Base-by-base conservation (phyloP, 73 alveolate genomes). In the Tetrahymena borealis region DNA sequence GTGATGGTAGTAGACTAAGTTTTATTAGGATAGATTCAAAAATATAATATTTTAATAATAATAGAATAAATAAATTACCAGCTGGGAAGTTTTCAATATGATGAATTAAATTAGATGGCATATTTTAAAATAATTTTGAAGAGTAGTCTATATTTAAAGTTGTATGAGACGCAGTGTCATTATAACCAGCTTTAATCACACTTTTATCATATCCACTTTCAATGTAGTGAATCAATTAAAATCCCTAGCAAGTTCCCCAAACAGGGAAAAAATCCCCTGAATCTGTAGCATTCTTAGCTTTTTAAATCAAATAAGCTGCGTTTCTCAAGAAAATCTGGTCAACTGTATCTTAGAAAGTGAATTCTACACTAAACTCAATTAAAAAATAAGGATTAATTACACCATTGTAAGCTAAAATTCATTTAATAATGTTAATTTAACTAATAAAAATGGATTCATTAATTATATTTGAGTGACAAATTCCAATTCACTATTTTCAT, bases 181-280 rank as follows among this genome's bases (percentile, higher is more conserved):
- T 39, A 31, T 79, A 94, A 85, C 39, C 78, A 24, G 39, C 91
- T 33, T 20, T 90, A 78, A 92, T 32, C 7, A 90, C 77, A 78
- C 33, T 85, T 8, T 16, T 79, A 33, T 78, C 39, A 85, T 20
- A 79, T 24, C 91, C 77, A 13, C 40, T 92, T 92, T 79, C 94
- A 13, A 93, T 33, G 35, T 40, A 32, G 12, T 92, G 94, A 28
- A 92, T 92, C 32, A 40, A 32, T 90, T 92, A 95, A 90, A 85
- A 85, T 1, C 98, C 98, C 60, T 92, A 94, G 93, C 98, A 96
- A 2, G 94, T 94, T 7, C 98, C 98, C 91, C 94, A 24, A 8
- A 96, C 41, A 18, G 98, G 98, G 95, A 91, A 95, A 38, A 90
- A 85, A 33, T 38, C 94, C 28, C 97, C 98, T 32, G 40, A 39